Evolutionary conservation across 306 rosid species (phyloP).

Genomic region (Malus orientalis): DNA sequence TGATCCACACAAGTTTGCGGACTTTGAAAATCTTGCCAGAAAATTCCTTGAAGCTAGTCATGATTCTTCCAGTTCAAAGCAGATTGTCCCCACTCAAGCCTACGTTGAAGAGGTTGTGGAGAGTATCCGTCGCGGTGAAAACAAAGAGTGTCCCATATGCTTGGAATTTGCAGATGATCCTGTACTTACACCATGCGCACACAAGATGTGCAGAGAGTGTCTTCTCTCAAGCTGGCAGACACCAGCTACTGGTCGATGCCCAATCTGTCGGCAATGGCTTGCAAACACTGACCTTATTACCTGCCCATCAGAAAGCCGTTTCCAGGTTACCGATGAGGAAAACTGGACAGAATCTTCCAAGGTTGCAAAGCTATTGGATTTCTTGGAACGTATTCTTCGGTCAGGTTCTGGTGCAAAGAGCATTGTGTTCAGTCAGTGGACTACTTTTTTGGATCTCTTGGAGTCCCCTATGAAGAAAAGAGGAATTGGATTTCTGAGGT

Average conservation of each 20-base stretch:
- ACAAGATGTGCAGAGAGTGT: constrained; percentile 83
- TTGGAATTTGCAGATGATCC: constrained; percentile 90
- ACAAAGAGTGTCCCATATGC: constrained; percentile 65
- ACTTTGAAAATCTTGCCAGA: constrained; percentile 51
- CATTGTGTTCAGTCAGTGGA: constrained; percentile 86
- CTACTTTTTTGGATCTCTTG: constrained; percentile 64
- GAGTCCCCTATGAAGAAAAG: constrained; percentile 58
- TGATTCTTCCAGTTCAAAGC: constrained; percentile 22
- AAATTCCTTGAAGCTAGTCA: constrained; percentile 35
- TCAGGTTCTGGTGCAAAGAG: constrained; percentile 49
- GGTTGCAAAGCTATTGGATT: constrained; percentile 55
- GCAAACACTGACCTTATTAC: constrained; percentile 45
- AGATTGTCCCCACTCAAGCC: constrained; percentile 35
- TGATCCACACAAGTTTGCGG: constrained; percentile 39
- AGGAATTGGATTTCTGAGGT: constrained; percentile 53
- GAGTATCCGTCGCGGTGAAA: constrained; percentile 47
- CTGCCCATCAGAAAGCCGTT: constrained; percentile 57
- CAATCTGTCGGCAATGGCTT: constrained; percentile 54
- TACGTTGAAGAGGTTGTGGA: constrained; percentile 63
- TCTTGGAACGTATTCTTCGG: constrained; percentile 34
- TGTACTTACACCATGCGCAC: constrained; percentile 83
- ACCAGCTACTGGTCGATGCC: constrained; percentile 52
- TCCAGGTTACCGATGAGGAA: constrained; percentile 55
- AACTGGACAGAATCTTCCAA: constrained; percentile 78
- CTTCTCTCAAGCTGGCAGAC: constrained; percentile 59